phyloP scores from a whole-genome alignment of 2,329 filamentous ascomycete genomes.

The Hypoxylon sp. region DNA sequence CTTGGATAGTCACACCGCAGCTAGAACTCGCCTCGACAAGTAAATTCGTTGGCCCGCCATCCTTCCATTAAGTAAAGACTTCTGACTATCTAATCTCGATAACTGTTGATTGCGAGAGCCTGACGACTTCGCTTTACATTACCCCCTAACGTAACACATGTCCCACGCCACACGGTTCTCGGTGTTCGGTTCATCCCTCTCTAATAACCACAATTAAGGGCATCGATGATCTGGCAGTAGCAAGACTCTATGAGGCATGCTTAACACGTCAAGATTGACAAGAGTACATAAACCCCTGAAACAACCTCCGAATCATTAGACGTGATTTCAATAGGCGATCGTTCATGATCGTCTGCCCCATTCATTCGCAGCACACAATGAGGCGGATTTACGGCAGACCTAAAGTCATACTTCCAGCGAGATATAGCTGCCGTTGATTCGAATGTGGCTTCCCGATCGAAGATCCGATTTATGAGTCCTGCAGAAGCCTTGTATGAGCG shows the following conservation, averaged over 20 bases:
- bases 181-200: conserved; percentile 24
- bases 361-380: background rate
- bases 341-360: conserved; percentile 12
- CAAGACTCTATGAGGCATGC: conserved; percentile 12
- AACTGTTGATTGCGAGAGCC: conserved; percentile 23
- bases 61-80: conserved; percentile 22
- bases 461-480: conserved; percentile 37
- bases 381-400: conserved; percentile 12
- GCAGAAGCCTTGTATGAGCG: conserved; percentile 19
- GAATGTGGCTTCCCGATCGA: conserved; percentile 36
- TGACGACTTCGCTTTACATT: conserved; percentile 30
- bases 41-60: conserved; percentile 44
- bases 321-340: conserved; percentile 18
- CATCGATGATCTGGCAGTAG: conserved; percentile 8
- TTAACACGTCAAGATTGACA: conserved; percentile 15
- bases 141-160: conserved; percentile 25
- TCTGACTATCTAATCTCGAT: conserved; percentile 30
- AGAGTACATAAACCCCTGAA: conserved; percentile 35
- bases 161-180: conserved; percentile 23
- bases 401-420: conserved; percentile 12
- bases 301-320: conserved; percentile 22
- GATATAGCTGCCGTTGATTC: conserved; percentile 21
- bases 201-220: conserved; percentile 13
- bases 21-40: conserved; percentile 46
- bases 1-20: conserved; percentile 46